phyloP scores from a whole-genome alignment of 2,329 filamentous ascomycete species.

The Fusarium newnesense region DNA sequence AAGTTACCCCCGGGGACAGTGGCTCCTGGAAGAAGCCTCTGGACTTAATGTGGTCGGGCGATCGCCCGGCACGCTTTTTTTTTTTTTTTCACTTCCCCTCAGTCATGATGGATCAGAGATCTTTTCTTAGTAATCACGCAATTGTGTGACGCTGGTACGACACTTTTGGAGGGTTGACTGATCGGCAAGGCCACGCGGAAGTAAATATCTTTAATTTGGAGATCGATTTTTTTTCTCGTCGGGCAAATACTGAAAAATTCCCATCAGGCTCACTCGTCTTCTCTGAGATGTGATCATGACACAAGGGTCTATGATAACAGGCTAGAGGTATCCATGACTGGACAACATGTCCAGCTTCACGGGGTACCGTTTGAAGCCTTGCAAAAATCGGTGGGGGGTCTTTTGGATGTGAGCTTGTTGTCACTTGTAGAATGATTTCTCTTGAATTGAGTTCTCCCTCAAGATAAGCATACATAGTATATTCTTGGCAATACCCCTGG shows the following conservation, averaged over 20 bases:
- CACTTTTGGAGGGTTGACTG: not conserved
- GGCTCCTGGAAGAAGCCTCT: too few species aligned
- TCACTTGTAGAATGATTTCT: not conserved
- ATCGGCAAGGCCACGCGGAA: not conserved
- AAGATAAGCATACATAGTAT: not conserved
- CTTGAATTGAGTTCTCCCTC: not conserved
- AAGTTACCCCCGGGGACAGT: too few species aligned
- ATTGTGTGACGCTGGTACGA: slow-evolving; percentile 21
- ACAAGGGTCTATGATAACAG: not conserved
- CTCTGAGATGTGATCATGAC: not conserved
- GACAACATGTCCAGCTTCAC: not conserved
- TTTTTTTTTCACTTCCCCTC: slow-evolving; percentile 23
- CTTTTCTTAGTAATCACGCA: slow-evolving; percentile 37
- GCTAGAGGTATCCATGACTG: too few species aligned
- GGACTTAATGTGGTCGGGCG: slow-evolving; percentile 21
- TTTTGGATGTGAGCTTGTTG: not conserved
- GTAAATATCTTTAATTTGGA: not conserved
- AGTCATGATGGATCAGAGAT: slow-evolving; percentile 32
- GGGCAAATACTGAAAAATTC: not conserved
- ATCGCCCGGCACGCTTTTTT: slow-evolving; percentile 38
- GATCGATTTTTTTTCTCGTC: not conserved
- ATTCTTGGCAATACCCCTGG: not conserved
- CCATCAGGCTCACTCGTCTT: not conserved
- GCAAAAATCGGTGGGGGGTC: too few species aligned
- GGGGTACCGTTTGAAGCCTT: not conserved